Percentiles rank a stretch among this genome's conserved stretches.
These are phyloP conservation scores for Volvox carteri DNA, from an alignment of 163 green algal species.

Conservation along the genomic window DNA sequence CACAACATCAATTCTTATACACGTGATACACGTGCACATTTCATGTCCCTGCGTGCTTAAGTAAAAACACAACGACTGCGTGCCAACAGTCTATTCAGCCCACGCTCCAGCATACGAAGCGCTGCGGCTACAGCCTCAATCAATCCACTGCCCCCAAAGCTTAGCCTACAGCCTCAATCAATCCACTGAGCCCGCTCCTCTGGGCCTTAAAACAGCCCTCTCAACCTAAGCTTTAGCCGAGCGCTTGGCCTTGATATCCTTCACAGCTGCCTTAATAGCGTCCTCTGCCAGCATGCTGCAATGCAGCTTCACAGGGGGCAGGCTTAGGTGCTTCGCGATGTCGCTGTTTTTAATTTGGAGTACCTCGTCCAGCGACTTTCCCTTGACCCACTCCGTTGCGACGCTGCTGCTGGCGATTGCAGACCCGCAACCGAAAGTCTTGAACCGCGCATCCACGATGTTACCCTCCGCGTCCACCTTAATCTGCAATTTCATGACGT, in stretches of 20 bases:
- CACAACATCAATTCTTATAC: too few species aligned
- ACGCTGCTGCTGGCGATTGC: slow-evolving; percentile 98
- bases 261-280: slow-evolving; percentile 94
- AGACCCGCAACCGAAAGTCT: slow-evolving; percentile 99
- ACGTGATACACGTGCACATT: too few species aligned
- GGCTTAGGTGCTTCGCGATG: slow-evolving; percentile 98
- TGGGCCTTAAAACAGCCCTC: too few species aligned
- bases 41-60: too few species aligned
- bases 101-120: too few species aligned
- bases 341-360: slow-evolving; percentile 98
- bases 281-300: slow-evolving; percentile 97
- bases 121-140: too few species aligned
- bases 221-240: slow-evolving; percentile 9
- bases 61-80: too few species aligned
- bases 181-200: too few species aligned
- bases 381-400: slow-evolving; percentile 98
- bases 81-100: too few species aligned
- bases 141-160: too few species aligned
- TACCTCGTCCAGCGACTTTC: slow-evolving; percentile 92
- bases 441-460: slow-evolving; percentile 99
- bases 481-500: slow-evolving; percentile 99
- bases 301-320: slow-evolving; percentile 99
- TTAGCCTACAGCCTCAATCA: too few species aligned
- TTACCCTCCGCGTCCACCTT: slow-evolving; percentile 89
- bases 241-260: slow-evolving; percentile 85